A percentile compares a stretch with the other conserved stretches of the same genome.
Conservation (phyloP, 805 yeast genomes). For the Yarrowia sp. region DNA sequence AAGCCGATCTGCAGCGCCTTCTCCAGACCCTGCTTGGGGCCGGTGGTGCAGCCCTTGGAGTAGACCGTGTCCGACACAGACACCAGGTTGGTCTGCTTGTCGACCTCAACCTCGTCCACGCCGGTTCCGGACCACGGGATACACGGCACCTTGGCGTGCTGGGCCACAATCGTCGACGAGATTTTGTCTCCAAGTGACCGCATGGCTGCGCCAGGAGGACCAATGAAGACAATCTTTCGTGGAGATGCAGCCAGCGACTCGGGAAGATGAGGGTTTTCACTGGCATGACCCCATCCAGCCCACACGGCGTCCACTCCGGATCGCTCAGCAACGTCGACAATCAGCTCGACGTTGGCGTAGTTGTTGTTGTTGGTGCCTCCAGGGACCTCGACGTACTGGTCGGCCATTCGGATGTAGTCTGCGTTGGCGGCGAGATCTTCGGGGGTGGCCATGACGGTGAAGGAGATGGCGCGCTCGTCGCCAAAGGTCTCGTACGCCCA, state of each 20-base stretch:
- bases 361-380: conserved; percentile 99
- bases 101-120: conserved; percentile 74
- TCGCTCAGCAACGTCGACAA: conserved; percentile 96
- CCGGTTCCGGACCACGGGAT: conserved; percentile 99
- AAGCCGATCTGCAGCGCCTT: conserved; percentile 89
- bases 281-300: conserved; percentile 99
- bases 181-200: conserved; percentile 99
- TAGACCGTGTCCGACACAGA: conserved; percentile 84
- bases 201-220: conserved; percentile 99
- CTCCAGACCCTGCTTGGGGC: conserved; percentile 83
- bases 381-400: conserved; percentile 96
- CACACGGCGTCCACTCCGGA: conserved; percentile 97
- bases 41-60: conserved; percentile 79
- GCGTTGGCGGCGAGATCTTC: conserved; percentile 96
- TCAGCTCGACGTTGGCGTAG: conserved; percentile 95
- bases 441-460: conserved; percentile 99
- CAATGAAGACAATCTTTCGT: conserved; percentile 86
- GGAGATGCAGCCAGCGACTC: conserved; percentile 92
- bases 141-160: conserved; percentile 97
- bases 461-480: conserved; percentile 87
- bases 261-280: conserved; percentile 95
- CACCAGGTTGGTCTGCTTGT: conserved; percentile 69
- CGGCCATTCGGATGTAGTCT: conserved; percentile 98
- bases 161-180: conserved; percentile 97
- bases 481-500: conserved; percentile 99